Evolutionary conservation across 1,284 basidiomycete species (phyloP).

Genomic region (Tremellales sp.): DNA sequence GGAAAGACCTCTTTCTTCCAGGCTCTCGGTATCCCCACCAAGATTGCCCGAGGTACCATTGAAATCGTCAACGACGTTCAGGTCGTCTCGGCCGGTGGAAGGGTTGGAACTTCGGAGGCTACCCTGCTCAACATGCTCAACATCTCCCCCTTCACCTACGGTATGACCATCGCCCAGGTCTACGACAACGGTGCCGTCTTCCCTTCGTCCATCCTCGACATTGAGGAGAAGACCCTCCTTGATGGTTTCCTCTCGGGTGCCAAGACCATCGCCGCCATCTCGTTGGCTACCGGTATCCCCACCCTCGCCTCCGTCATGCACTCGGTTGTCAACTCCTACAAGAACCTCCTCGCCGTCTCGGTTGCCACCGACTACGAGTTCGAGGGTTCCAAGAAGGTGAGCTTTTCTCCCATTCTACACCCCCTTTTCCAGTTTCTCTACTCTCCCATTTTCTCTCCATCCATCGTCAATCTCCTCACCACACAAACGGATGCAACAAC

Average conservation of each 20-base stretch:
- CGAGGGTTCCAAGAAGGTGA: conserved; percentile 86
- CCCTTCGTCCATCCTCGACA: conserved; percentile 84
- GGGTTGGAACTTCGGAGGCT: conserved; percentile 96
- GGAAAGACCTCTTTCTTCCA: conserved; percentile 99
- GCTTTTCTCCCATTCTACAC: conserved; percentile 26
- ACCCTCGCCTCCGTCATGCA: conserved; percentile 91
- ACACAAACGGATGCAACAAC: too few relatives aligned
- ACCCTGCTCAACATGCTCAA: conserved; percentile 99
- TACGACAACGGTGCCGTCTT: conserved; percentile 90
- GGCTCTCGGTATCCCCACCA: conserved; percentile 98
- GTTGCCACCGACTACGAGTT: conserved; percentile 93
- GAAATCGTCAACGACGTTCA: conserved; percentile 98
- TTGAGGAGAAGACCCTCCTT: conserved; percentile 85
- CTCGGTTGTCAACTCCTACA: conserved; percentile 97
- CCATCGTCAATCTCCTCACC: too few relatives aligned
- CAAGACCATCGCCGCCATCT: conserved; percentile 94
- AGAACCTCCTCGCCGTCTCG: conserved; percentile 90
- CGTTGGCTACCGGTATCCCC: conserved; percentile 91
- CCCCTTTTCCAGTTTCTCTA: conserved; percentile 10
- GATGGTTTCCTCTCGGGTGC: conserved; percentile 87
- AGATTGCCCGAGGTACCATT: conserved; percentile 99
- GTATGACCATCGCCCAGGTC: conserved; percentile 93
- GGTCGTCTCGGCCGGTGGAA: conserved; percentile 85
- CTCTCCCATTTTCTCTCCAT: conserved; percentile 28
- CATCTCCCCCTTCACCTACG: conserved; percentile 98